Evolutionary conservation across 2,329 filamentous ascomycete species (phyloP).

Genomic region (Verticillium klebahnii): DNA sequence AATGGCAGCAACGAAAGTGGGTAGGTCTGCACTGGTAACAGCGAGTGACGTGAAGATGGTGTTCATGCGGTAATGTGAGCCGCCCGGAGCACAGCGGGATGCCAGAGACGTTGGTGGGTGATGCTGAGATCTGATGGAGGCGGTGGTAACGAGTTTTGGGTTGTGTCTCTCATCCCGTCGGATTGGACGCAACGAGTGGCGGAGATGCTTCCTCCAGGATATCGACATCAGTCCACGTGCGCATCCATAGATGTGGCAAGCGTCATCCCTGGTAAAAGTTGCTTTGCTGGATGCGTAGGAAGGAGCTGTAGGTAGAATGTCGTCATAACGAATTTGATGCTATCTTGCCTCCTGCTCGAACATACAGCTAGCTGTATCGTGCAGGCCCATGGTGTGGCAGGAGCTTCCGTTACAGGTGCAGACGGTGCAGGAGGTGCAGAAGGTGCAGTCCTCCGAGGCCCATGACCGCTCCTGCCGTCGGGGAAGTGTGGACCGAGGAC

Average conservation of each 20-base stretch:
- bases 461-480: not conserved
- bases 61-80: not conserved
- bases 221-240: not conserved
- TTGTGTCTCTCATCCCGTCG: not conserved
- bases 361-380: too few species aligned
- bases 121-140: not conserved
- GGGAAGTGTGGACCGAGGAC: not conserved
- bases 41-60: not conserved
- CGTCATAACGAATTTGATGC: too few species aligned
- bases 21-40: not conserved
- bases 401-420: not conserved
- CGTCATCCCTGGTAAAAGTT: too few species aligned
- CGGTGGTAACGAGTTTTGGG: not conserved
- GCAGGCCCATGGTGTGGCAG: not conserved
- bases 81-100: not conserved
- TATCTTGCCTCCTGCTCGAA: too few species aligned
- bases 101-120: not conserved
- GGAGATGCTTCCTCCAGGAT: not conserved
- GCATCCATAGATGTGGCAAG: too few species aligned
- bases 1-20: not conserved
- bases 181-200: not conserved
- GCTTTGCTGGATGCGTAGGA: too few species aligned
- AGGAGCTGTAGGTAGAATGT: too few species aligned
- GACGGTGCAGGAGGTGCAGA: too few species aligned
- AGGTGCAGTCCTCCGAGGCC: not conserved